Evolutionary conservation across 75 land plant species (phyloP), one percentile per base, ranked within the genome.

Genomic region (Cupressus sempervirens): DNA sequence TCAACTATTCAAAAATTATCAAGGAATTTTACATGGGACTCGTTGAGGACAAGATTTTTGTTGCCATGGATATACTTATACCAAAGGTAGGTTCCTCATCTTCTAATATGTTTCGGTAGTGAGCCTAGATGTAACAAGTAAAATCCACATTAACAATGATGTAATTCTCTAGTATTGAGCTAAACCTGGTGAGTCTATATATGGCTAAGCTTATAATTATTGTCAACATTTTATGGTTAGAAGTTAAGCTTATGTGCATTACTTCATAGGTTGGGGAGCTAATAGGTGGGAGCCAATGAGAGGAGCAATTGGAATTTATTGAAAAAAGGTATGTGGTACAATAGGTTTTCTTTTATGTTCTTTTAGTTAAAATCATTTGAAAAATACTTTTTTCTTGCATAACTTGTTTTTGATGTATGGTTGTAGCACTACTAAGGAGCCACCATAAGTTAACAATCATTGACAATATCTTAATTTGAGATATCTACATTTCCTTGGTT

Each of bases 41-140:
- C 58, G 96, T 96, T 86, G 99, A 98, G 79, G 99, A 84, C 0
- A 95, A 94, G 84, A 98, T 98, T 62, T 98, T 98, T 4, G 99
- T 98, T 83, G 99, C 99, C 34, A 98, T 98, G 99, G 99, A 98
- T 91, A 95, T 98, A 20, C 99, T 98, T 85, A 98, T 98, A 35
- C 99, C 98, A 6, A 98, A 98, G 97, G 99, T 93, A 82, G 45
- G 82, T 35, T 84, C 0, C 74, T 67, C 50, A 13, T 45, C n/a
- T 79, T 15, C 29, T 79, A 26, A 41, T n/a, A 41, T 43, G 46
- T 79, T 26, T 79, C 10, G 14, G 30, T 1, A 70, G 30, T 30
- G 14, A 29, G 35, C 35, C 35, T 11, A 30, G 74, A 9, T 29
- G 12, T 70, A 10, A 58, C n/a, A 58, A 58, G 23, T 58, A 58